phyloP scores from a whole-genome alignment of 1,284 basidiomycete genomes.

The Papiliotrema laurentii region DNA sequence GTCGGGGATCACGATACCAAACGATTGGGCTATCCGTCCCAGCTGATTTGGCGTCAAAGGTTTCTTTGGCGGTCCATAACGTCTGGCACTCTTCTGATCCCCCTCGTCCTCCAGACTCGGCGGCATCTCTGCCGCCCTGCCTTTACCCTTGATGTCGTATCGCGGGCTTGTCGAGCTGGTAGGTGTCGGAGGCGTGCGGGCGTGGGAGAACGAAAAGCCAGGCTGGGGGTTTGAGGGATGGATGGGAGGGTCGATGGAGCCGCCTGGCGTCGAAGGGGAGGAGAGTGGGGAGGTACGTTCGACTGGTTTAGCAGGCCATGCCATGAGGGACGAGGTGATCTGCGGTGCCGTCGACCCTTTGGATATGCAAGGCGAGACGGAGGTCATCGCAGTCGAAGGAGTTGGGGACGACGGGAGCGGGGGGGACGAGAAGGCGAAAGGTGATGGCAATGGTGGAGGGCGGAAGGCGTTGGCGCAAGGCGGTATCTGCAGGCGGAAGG shows the following conservation, averaged over 20 bases:
- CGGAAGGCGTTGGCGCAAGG: not conserved
- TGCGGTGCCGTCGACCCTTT: constrained; percentile 38
- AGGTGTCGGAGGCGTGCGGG: not conserved
- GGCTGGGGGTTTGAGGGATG: too few species aligned
- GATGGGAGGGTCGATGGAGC: too few species aligned
- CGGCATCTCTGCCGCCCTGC: not conserved
- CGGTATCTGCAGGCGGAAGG: too few species aligned
- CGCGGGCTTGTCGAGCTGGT: not conserved
- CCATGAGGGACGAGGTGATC: constrained; percentile 37
- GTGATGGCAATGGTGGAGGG: not conserved
- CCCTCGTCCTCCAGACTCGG: not conserved
- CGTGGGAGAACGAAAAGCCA: not conserved
- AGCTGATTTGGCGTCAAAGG: constrained; percentile 38
- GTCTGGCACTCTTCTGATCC: too few species aligned
- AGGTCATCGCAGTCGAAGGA: constrained; percentile 10
- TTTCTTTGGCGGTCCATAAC: constrained; percentile 32
- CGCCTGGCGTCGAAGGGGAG: constrained; percentile 13
- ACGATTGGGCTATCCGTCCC: constrained; percentile 41
- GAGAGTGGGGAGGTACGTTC: constrained; percentile 24
- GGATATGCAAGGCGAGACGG: not conserved
- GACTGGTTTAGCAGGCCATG: constrained; percentile 35
- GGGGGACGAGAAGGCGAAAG: not conserved
- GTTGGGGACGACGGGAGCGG: constrained; percentile 2
- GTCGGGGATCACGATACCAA: constrained; percentile 41
- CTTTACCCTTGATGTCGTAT: not conserved